Evolutionary conservation across 371 early-diverging fungal species (phyloP).

Genomic region (Mortierella sp.): DNA sequence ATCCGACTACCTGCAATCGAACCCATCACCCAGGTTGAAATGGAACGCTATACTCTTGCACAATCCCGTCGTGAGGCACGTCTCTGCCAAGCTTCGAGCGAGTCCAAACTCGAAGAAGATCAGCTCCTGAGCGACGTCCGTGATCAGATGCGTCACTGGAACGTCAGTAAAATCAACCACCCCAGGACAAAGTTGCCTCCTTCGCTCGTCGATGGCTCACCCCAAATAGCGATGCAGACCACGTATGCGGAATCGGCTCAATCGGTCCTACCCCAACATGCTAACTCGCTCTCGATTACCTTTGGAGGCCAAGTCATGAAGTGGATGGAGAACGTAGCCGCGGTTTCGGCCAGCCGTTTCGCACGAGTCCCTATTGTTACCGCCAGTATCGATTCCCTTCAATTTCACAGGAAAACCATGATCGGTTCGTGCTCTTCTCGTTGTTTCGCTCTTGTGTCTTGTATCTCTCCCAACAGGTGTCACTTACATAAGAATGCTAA

Average conservation of each 20-base stretch:
- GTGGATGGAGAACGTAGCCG: constrained; percentile 82
- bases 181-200: constrained; percentile 38
- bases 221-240: constrained; percentile 60
- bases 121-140: constrained; percentile 43
- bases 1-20: constrained; percentile 54
- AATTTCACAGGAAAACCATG: constrained; percentile 56
- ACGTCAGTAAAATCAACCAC: constrained; percentile 28
- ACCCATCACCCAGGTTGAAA: constrained; percentile 39
- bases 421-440: constrained; percentile 25
- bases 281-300: constrained; percentile 78
- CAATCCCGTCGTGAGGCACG: constrained; percentile 42
- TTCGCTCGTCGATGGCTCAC: constrained; percentile 36
- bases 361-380: constrained; percentile 70
- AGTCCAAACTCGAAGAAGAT: constrained; percentile 34
- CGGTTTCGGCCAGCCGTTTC: constrained; percentile 76
- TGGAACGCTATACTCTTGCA: constrained; percentile 45
- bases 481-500: not conserved
- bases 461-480: not conserved
- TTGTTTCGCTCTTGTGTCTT: not conserved
- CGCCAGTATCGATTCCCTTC: constrained; percentile 62
- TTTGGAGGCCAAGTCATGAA: constrained; percentile 89
- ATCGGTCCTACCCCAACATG: constrained; percentile 83
- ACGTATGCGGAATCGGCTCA: constrained; percentile 79
- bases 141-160: constrained; percentile 55
- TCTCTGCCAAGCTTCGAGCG: constrained; percentile 26